Evolutionary conservation across 2,329 filamentous ascomycete genomes (phyloP).

Genomic region (Botrytis porri): DNA sequence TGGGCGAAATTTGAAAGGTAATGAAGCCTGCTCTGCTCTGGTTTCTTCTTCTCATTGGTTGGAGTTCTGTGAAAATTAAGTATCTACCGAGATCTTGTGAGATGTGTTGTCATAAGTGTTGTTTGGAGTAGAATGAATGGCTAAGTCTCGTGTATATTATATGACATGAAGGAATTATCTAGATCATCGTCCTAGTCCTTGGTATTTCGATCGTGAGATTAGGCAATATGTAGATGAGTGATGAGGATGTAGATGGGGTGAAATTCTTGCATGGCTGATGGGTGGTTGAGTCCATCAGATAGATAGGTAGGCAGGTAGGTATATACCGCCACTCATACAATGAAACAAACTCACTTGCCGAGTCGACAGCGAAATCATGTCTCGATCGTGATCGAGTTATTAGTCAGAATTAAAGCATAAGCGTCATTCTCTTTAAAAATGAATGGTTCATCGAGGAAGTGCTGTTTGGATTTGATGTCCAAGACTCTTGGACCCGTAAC

Average conservation of each 20-base stretch:
- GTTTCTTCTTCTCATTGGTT: not conserved
- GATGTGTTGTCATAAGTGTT: not conserved
- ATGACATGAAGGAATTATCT: not conserved
- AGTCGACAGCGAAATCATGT: not conserved
- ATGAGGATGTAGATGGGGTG: not conserved
- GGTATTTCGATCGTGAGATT: not conserved
- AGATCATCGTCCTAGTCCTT: not conserved
- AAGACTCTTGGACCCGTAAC: not conserved
- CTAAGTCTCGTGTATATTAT: not conserved
- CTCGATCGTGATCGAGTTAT: not conserved
- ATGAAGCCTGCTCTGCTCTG: not conserved
- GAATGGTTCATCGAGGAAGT: not conserved
- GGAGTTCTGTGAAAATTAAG: not conserved
- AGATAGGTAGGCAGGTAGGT: not conserved
- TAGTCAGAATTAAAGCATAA: not conserved
- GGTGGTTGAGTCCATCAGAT: not conserved
- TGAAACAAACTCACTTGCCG: not conserved
- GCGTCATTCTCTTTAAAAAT: not conserved
- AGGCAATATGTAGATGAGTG: not conserved
- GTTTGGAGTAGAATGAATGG: not conserved
- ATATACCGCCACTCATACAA: not conserved
- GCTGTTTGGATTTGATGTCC: not conserved
- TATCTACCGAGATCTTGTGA: not conserved
- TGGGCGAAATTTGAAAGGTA: not conserved
- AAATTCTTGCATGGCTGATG: not conserved